Evolutionary conservation across 2,329 filamentous ascomycete species (phyloP).

Genomic region (Chrysoporthe deuterocubensis): DNA sequence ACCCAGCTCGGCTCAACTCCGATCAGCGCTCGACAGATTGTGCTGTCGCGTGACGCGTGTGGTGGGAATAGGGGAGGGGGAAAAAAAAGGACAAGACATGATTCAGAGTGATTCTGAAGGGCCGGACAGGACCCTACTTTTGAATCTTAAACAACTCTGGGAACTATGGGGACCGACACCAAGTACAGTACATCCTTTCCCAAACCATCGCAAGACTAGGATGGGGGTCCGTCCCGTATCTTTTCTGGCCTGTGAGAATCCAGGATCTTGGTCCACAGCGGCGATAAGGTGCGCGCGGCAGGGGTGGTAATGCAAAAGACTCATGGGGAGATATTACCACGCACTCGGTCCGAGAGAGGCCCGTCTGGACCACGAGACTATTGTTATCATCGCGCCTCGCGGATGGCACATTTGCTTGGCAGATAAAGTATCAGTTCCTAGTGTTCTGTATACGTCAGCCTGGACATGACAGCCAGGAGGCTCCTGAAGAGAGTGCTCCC

Average conservation of each 20-base stretch:
- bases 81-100: constrained; percentile 23
- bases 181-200: constrained; percentile 4
- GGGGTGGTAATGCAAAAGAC: constrained; percentile 4
- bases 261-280: constrained; percentile 6
- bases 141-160: constrained; percentile 17
- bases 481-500: too few species aligned
- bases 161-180: not conserved
- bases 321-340: not conserved
- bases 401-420: too few species aligned
- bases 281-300: constrained; percentile 6
- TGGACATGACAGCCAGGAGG: too few species aligned
- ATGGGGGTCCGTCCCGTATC: constrained; percentile 9
- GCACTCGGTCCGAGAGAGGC: too few species aligned
- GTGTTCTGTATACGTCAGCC: too few species aligned
- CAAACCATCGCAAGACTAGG: not conserved
- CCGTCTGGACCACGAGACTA: too few species aligned
- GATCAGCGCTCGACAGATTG: not conserved
- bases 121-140: constrained; percentile 17
- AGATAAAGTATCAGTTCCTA: too few species aligned
- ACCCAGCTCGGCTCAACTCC: constrained; percentile 13
- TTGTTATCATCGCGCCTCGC: too few species aligned
- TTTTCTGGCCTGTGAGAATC: not conserved
- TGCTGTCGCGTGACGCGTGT: constrained; percentile 20
- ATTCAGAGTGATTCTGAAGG: constrained; percentile 12
- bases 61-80: constrained; percentile 1